phyloP scores from a whole-genome alignment of 2,329 filamentous ascomycete genomes.

The Taxawa tesnikishii region DNA sequence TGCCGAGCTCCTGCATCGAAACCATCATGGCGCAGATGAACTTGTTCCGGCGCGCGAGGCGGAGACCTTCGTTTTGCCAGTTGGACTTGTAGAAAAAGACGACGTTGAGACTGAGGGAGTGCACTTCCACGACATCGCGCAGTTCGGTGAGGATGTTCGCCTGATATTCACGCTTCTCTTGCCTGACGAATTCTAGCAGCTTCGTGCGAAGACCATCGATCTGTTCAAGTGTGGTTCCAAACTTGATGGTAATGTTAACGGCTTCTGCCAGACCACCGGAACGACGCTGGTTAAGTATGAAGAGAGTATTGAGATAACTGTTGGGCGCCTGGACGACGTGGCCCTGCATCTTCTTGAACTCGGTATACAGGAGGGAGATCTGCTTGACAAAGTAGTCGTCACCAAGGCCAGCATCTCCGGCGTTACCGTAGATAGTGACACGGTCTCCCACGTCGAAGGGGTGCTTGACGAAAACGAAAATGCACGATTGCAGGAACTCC shows the following conservation, averaged over 20 bases:
- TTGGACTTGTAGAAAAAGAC: slow-evolving; percentile 97
- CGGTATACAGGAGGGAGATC: slow-evolving; percentile 83
- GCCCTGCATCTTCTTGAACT: slow-evolving; percentile 98
- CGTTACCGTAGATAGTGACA: slow-evolving; percentile 83
- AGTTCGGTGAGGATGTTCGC: slow-evolving; percentile 78
- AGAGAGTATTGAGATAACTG: slow-evolving; percentile 81
- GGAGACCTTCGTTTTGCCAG: slow-evolving; percentile 88
- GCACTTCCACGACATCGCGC: slow-evolving; percentile 65
- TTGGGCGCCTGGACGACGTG: slow-evolving; percentile 94
- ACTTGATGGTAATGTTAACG: slow-evolving; percentile 72
- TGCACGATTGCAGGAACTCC: slow-evolving; percentile 84
- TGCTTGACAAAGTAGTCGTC: slow-evolving; percentile 97
- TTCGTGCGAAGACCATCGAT: slow-evolving; percentile 71
- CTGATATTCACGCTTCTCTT: slow-evolving; percentile 83
- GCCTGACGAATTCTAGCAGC: slow-evolving; percentile 69
- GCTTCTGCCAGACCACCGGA: slow-evolving; percentile 82
- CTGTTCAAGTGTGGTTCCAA: slow-evolving; percentile 71
- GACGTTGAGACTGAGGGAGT: slow-evolving; percentile 78
- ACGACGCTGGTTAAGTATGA: slow-evolving; percentile 88
- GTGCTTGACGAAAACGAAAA: slow-evolving; percentile 96
- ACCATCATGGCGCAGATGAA: slow-evolving; percentile 88
- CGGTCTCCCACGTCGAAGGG: slow-evolving; percentile 94
- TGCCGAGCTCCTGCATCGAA: slow-evolving; percentile 69
- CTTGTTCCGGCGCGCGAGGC: slow-evolving; percentile 82
- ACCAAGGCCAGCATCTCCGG: slow-evolving; percentile 62